Evolutionary conservation across 257 asterid species (phyloP), one percentile per base, ranked within the genome.

Genomic region (Scutellaria galericulata): DNA sequence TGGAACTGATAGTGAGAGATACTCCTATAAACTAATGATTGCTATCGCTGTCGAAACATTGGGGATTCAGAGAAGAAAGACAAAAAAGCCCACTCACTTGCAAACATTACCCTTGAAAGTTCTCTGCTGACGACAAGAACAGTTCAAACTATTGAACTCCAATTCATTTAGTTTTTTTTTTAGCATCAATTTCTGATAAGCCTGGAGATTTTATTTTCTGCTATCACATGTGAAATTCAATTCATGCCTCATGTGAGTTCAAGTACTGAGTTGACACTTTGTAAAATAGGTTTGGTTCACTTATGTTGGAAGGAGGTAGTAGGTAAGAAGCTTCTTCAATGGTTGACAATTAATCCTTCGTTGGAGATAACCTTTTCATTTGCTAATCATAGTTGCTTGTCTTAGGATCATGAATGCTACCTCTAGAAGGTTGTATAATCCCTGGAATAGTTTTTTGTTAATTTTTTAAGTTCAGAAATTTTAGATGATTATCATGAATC

Each of bases 221-320:
- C 56, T 47, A 24, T 66, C 20, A 50, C 20, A 1, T 58, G 39
- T 24, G 48, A 24, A 9, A 31, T 42, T 37, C 46, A 57, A 6
- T 72, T 51, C 48, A 46, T 31, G 42, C 67, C 31, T 75, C 54
- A 59, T 54, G 48, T 15, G 47, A 62, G 42, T 47, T 22, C 45
- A 61, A 11, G 42, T 41, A 18, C 22, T 50, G 24, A 9, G 9
- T 48, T 1, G 7, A 39, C 66, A n/a, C 6, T 64, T 46, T 53
- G 11, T 24, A 14, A 7, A 54, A 14, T 4, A 52, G 68, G 61
- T 45, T 48, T 66, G 7, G 41, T 65, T 74, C 68, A 7, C 40
- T 22, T 14, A 15, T 40, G 10, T 37, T 22, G 15, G 72, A 9
- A 14, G 45, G 45, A 20, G 50, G n/a, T 9, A 12, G 35, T 52